Conservation (phyloP, 257 asterid species). For the Solanum etuberosum region DNA sequence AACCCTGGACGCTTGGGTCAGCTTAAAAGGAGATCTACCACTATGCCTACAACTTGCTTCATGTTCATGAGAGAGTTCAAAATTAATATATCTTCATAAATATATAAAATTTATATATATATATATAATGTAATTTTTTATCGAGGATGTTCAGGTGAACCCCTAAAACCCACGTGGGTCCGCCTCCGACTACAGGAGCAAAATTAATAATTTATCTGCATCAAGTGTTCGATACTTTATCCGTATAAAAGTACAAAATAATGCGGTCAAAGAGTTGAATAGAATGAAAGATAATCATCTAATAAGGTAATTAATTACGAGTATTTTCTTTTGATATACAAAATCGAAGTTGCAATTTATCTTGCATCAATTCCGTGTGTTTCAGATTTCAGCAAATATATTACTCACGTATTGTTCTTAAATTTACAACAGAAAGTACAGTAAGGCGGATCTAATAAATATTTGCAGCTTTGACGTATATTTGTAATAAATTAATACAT, state of each 20-base stretch:
- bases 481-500: no score
- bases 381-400: not conserved
- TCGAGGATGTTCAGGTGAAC: no score
- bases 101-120: no score
- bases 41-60: no score
- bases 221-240: not conserved
- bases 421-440: not conserved
- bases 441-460: not conserved
- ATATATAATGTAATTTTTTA: no score
- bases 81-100: no score
- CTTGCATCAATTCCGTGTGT: not conserved
- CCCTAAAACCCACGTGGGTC: no score
- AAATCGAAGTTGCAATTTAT: not conserved
- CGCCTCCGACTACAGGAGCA: not conserved
- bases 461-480: not conserved
- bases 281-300: not conserved
- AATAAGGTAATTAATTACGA: not conserved
- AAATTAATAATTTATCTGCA: not conserved
- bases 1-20: no score
- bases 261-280: not conserved
- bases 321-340: not conserved
- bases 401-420: not conserved
- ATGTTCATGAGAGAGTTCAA: no score
- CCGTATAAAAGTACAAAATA: not conserved
- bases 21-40: no score